These are phyloP conservation scores for Williopsis jadinii DNA, from an alignment of 1,139 yeast genomes.

Conservation along the genomic window DNA sequence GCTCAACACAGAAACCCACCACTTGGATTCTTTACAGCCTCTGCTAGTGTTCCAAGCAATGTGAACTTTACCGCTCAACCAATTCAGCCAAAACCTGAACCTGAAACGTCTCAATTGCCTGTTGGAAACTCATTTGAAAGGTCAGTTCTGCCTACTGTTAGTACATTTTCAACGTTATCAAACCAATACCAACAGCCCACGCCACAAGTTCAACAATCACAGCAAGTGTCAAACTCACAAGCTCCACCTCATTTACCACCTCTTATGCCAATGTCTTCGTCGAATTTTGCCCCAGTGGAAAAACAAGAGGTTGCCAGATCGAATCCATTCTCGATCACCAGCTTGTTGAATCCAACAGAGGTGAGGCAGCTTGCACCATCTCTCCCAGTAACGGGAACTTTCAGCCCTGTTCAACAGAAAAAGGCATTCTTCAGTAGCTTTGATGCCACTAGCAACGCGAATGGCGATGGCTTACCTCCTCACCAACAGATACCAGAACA, in stretches of 20 bases:
- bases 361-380: constrained; percentile 5
- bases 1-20: constrained; percentile 18
- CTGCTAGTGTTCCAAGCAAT: constrained; percentile 21
- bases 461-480: background rate
- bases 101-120: background rate
- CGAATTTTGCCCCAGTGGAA: background rate
- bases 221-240: background rate
- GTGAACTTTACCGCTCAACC: constrained; percentile 2
- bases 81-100: background rate
- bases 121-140: background rate
- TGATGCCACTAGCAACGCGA: background rate
- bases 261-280: background rate
- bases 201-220: constrained; percentile 1
- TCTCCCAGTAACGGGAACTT: constrained; percentile 11
- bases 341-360: constrained; percentile 21
- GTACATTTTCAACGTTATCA: background rate
- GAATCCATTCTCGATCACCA: constrained; percentile 21
- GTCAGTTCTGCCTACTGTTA: background rate
- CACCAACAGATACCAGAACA: background rate
- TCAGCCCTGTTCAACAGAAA: constrained; percentile 9
- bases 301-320: constrained; percentile 5
- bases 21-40: constrained; percentile 21
- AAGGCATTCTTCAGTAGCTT: constrained; percentile 5
- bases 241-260: background rate
- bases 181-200: background rate